Evolutionary conservation across 169 alveolate species (phyloP).

Genomic region (Cryptosporidium canis): DNA sequence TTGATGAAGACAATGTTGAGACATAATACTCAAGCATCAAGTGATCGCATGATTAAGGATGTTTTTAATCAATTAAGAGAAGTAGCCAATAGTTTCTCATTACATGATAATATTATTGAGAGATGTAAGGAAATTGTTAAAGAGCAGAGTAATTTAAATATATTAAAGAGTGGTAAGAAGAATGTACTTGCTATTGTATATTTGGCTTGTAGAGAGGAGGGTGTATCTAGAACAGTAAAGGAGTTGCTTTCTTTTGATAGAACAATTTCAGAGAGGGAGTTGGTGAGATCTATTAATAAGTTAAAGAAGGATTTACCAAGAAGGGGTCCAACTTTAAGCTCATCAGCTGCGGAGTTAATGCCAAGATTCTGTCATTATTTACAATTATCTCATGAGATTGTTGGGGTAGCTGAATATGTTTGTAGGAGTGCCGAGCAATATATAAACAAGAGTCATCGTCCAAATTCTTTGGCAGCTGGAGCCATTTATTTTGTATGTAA

Average conservation of each 20-base stretch:
- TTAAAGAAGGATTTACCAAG: slow-evolving; percentile 84
- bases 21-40: slow-evolving; percentile 40
- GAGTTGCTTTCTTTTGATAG: slow-evolving; percentile 85
- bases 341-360: slow-evolving; percentile 82
- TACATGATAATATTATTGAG: slow-evolving; percentile 85
- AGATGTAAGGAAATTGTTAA: slow-evolving; percentile 85
- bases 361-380: slow-evolving; percentile 81
- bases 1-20: slow-evolving; percentile 55
- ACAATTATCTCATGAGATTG: slow-evolving; percentile 77
- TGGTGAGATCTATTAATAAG: slow-evolving; percentile 87
- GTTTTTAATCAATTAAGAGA: slow-evolving; percentile 82
- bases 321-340: slow-evolving; percentile 82
- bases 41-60: slow-evolving; percentile 80
- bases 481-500: slow-evolving; percentile 78
- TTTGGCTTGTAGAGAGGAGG: slow-evolving; percentile 90
- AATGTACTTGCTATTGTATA: slow-evolving; percentile 86
- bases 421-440: slow-evolving; percentile 80
- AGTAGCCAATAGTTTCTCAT: slow-evolving; percentile 82
- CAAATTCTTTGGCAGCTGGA: slow-evolving; percentile 86
- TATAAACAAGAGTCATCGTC: slow-evolving; percentile 82
- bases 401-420: slow-evolving; percentile 80
- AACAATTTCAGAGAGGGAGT: slow-evolving; percentile 83
- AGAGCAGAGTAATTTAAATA: slow-evolving; percentile 79
- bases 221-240: slow-evolving; percentile 85
- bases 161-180: slow-evolving; percentile 76